Evolutionary conservation across 2,329 filamentous ascomycete genomes (phyloP).

Genomic region (Lasiodiplodia gonubiensis): DNA sequence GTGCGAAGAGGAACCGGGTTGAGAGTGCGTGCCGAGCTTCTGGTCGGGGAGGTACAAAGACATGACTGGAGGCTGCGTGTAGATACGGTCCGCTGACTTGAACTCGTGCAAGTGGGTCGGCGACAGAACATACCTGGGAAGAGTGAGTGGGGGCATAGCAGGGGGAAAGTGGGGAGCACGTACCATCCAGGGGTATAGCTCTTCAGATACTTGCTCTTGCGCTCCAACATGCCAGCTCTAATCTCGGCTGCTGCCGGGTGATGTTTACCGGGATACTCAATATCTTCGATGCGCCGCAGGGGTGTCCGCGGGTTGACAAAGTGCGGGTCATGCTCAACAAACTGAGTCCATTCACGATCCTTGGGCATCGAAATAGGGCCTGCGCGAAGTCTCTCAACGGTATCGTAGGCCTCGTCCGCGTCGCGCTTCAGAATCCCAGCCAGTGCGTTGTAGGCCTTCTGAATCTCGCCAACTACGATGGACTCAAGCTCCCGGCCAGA

Average conservation of each 20-base stretch:
- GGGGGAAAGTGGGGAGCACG: slow-evolving; percentile 41
- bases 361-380: slow-evolving; percentile 93
- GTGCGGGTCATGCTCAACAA: slow-evolving; percentile 80
- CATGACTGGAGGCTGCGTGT: slow-evolving; percentile 87
- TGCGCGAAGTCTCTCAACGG: slow-evolving; percentile 79
- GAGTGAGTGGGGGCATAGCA: slow-evolving; percentile 28
- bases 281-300: slow-evolving; percentile 77
- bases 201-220: slow-evolving; percentile 98
- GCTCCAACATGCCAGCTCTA: slow-evolving; percentile 86
- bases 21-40: slow-evolving; percentile 90
- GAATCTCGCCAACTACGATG: slow-evolving; percentile 95
- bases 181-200: slow-evolving; percentile 96
- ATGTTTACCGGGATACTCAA: slow-evolving; percentile 89
- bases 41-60: slow-evolving; percentile 94
- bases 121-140: slow-evolving; percentile 84
- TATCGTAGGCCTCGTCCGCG: slow-evolving; percentile 77
- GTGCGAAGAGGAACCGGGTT: slow-evolving; percentile 81
- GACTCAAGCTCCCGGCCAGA: slow-evolving; percentile 94
- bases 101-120: slow-evolving; percentile 98
- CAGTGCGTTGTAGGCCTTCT: slow-evolving; percentile 96
- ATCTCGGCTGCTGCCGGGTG: slow-evolving; percentile 85
- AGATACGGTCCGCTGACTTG: slow-evolving; percentile 92
- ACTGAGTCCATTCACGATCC: slow-evolving; percentile 86
- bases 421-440: slow-evolving; percentile 91
- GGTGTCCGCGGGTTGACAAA: slow-evolving; percentile 86